Evolutionary conservation across 192 early-diverging fungal species (phyloP), one percentile per base, ranked within the genome.

Genomic region (Mortierella antarctica): DNA sequence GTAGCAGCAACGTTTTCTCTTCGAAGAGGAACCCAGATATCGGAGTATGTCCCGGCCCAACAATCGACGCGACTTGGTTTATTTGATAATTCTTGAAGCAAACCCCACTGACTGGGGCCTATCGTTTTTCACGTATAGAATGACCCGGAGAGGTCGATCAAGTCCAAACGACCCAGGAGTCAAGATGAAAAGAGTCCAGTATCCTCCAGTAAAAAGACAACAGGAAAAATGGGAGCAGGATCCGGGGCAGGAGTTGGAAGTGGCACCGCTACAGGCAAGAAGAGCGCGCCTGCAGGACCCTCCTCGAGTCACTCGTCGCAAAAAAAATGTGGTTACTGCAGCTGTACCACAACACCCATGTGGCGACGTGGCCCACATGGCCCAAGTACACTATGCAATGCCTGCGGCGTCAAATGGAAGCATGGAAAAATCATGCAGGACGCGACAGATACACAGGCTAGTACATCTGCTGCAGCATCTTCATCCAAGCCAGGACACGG

Each of bases 371-470:
- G 93, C 4, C 93, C 93, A 0, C 74, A 86, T 18, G 93, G 93
- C 9, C 57, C 60, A 39, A 66, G 70, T 6, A 94, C 93, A 1
- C 82, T 94, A 6, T 94, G 93, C 65, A 94, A 94, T 73, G 92
- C 92, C 1, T 94, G 93, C 65, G 93, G 93, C 11, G 93, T 94
- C 12, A 93, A 93, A 65, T 94, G 93, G 93, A 93, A 92, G 59
- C 86, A 91, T 58, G 93, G 93, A 57, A 95, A 94, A 65, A 92
- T 94, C 40, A 56, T 92, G 50, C 65, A 77, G 50, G 85, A 78
- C 47, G n/a, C 61, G 7, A 59, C 46, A 8, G 63, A 61, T 15
- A 70, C 64, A 5, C 61, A 68, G 21, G 50, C 57, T 1, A 55
- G 15, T 57, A 11, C 67, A 41, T 46, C 62, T 17, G 20, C 64